Conservation (phyloP, 2,329 filamentous ascomycete genomes). For the Coleophoma eucalyptorum region DNA sequence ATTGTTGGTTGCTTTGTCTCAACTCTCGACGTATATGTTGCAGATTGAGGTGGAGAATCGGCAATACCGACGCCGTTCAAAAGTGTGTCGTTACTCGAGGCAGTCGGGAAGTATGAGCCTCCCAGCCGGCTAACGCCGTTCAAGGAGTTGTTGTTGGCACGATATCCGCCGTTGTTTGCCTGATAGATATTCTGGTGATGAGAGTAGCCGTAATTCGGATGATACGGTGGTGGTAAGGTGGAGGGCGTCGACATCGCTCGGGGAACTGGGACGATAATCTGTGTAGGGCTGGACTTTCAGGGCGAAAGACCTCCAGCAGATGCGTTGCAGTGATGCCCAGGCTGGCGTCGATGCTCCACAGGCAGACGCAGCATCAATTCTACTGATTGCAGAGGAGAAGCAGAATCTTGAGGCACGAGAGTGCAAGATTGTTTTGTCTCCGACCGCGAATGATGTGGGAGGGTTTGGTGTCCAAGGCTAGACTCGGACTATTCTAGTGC, state of each 20-base stretch:
- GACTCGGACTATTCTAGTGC: constrained; percentile 3
- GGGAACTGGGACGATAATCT: not conserved
- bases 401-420: not conserved
- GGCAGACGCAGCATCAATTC: constrained; percentile 1
- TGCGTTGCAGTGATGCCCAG: not conserved
- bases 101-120: constrained; percentile 23
- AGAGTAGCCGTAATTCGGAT: constrained; percentile 60
- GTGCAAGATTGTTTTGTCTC: constrained; percentile 1
- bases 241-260: constrained; percentile 74
- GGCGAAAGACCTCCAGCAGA: not conserved
- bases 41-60: constrained; percentile 19
- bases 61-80: constrained; percentile 16
- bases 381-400: not conserved
- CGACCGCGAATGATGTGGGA: constrained; percentile 3
- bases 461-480: constrained; percentile 3
- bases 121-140: constrained; percentile 26
- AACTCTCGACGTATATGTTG: constrained; percentile 14
- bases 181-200: constrained; percentile 49
- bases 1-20: constrained; percentile 29
- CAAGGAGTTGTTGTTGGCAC: constrained; percentile 37
- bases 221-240: constrained; percentile 61
- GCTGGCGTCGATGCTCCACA: not conserved
- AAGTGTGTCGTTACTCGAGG: constrained; percentile 25
- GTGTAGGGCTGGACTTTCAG: not conserved
- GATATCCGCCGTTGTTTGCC: constrained; percentile 45